Evolutionary conservation across 2,329 filamentous ascomycete species (phyloP), one percentile per base, ranked within the genome.

Genomic region (Trichoderma sp.): DNA sequence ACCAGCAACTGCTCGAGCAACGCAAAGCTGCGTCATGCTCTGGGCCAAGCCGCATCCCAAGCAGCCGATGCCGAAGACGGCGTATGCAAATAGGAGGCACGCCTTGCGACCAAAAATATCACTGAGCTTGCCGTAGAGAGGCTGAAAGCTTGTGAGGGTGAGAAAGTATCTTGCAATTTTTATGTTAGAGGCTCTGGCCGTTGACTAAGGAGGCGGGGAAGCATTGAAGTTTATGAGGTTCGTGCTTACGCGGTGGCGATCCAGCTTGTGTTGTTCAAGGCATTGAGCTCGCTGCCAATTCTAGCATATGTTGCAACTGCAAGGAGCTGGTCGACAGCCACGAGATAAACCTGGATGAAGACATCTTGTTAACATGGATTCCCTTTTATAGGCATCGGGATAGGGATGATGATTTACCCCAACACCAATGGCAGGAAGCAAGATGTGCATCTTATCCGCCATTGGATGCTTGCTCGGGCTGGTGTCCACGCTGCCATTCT

Each of bases 221-320:
- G 9, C 6, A 38, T 38, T 38, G 35, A 18, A 33, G 21, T 6
- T 33, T 31, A 0, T 5, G 33, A 31, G 24, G 8, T 24, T 24
- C 21, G 27, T 33, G 56, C 68, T 63, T 50, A 71, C 68, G 86
- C 83, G 2, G 83, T 85, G 33, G 93, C 93, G 75, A 95, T 92
- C 93, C 93, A 95, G 71, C 90, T 93, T 4, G 93, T 94, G 78
- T 90, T 90, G 81, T 93, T 94, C 71, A 96, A 86, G 1, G 93
- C 93, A 69, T 93, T 87, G 33, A 96, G 85, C 77, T 95, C 94
- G 75, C 89, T 94, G 12, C 93, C 93, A 79, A 96, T 95, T 77
- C 89, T 91, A 67, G 92, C 93, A 82, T 95, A 95, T n/a, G 89
- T 92, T n/a, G 91, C 91, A 66, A 95, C 90, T 35, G 94, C 91